These are phyloP conservation scores for Peterozyma toletana DNA, from an alignment of 805 yeast species.

Conservation along the genomic window DNA sequence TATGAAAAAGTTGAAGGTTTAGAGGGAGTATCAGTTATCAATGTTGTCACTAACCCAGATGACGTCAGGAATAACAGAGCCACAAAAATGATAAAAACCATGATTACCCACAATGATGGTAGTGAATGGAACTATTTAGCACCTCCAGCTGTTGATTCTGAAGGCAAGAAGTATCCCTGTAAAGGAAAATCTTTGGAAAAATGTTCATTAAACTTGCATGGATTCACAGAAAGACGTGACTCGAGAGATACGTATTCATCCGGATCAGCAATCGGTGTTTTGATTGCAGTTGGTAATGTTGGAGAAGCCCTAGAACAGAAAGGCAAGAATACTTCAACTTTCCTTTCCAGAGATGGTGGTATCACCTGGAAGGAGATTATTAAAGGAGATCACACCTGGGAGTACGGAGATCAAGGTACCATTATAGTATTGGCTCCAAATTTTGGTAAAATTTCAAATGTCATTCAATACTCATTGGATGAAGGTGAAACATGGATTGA, in stretches of 20 bases:
- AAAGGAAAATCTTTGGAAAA: slow-evolving; percentile 35
- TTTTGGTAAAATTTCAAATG: slow-evolving; percentile 50
- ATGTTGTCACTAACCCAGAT: slow-evolving; percentile 53
- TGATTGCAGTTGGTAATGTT: slow-evolving; percentile 83
- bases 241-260: slow-evolving; percentile 78
- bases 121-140: slow-evolving; percentile 69
- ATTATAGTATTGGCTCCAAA: slow-evolving; percentile 63
- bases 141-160: slow-evolving; percentile 64
- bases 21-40: slow-evolving; percentile 79
- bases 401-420: slow-evolving; percentile 89
- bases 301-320: slow-evolving; percentile 52
- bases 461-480: slow-evolving; percentile 59
- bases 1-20: slow-evolving; percentile 76
- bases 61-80: slow-evolving; percentile 24
- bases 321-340: slow-evolving; percentile 52
- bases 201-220: slow-evolving; percentile 80
- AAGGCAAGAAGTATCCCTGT: slow-evolving; percentile 53
- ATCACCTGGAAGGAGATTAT: slow-evolving; percentile 72
- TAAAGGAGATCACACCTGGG: slow-evolving; percentile 80
- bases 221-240: slow-evolving; percentile 79
- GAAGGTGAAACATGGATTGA: slow-evolving; percentile 73
- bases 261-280: slow-evolving; percentile 75
- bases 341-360: slow-evolving; percentile 80
- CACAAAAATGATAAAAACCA: slow-evolving; percentile 56
- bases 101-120: slow-evolving; percentile 86